Evolutionary conservation across 495 filamentous ascomycete genomes (phyloP).

Genomic region (Amorphotheca resinae): DNA sequence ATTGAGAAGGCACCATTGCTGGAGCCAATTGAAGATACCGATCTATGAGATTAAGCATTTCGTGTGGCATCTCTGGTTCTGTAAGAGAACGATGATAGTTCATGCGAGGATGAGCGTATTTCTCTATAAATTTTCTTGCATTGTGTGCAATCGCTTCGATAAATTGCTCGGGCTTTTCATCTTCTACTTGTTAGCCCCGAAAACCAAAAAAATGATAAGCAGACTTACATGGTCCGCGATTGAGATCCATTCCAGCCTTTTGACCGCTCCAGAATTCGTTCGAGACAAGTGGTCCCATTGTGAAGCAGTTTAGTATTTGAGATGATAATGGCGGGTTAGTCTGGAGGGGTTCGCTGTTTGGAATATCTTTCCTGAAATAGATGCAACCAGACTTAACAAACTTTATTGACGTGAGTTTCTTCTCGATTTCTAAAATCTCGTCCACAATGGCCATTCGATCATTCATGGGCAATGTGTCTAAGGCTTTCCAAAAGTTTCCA

Average conservation of each 20-base stretch:
- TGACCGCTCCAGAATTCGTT: background rate
- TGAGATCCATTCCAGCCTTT: constrained; percentile 2
- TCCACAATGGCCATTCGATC: background rate
- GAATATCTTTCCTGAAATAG: constrained; percentile 4
- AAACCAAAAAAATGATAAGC: background rate
- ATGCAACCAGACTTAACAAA: constrained; percentile 3
- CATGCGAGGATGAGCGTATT: constrained; percentile 1
- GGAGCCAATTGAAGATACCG: constrained; percentile 9
- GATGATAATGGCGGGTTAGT: background rate
- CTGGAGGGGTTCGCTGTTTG: background rate
- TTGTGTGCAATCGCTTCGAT: constrained; percentile 1
- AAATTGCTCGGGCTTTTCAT: background rate
- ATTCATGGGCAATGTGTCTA: constrained; percentile 2
- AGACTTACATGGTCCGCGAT: constrained; percentile 8
- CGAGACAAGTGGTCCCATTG: constrained; percentile 1
- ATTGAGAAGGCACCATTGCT: constrained; percentile 2
- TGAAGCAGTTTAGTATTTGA: constrained; percentile 5
- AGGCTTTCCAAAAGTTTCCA: background rate
- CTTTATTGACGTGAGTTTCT: constrained; percentile 1
- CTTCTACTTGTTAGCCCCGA: background rate
- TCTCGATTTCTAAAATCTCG: constrained; percentile 5
- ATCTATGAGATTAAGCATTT: constrained; percentile 7
- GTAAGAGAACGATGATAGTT: constrained; percentile 4
- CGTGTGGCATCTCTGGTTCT: constrained; percentile 3
- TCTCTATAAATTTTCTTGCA: constrained; percentile 2